Percentiles rank a stretch among this genome's conserved stretches.
Evolutionary conservation across 1,139 yeast genomes (phyloP).

Genomic region (Yamadazyma mexicana): DNA sequence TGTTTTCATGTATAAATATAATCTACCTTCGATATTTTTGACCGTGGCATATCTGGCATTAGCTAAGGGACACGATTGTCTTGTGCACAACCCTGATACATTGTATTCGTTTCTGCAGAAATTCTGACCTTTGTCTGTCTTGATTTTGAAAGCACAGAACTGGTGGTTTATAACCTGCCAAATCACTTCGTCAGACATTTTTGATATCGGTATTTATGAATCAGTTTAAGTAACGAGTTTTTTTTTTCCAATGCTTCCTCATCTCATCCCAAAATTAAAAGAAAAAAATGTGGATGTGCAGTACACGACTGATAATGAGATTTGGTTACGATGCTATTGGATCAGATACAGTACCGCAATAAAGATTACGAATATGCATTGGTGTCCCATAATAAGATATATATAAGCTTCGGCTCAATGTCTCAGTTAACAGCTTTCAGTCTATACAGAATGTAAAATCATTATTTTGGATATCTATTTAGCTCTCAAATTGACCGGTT

Average conservation of each 20-base stretch:
- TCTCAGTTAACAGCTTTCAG: no score
- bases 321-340: slow-evolving; percentile 1
- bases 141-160: slow-evolving; percentile 84
- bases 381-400: no score
- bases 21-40: slow-evolving; percentile 80
- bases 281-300: background rate
- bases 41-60: slow-evolving; percentile 96
- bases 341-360: background rate
- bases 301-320: slow-evolving; percentile 1
- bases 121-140: slow-evolving; percentile 75
- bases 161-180: slow-evolving; percentile 92
- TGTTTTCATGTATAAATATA: slow-evolving; percentile 92
- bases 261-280: slow-evolving; percentile 1
- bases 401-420: no score
- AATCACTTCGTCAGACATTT: slow-evolving; percentile 62
- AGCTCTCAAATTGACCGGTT: slow-evolving; percentile 26
- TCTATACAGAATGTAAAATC: background rate
- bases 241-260: slow-evolving; percentile 4
- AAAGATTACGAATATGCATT: no score
- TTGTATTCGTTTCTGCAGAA: slow-evolving; percentile 88
- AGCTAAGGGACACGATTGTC: slow-evolving; percentile 95
- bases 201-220: background rate
- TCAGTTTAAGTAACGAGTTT: background rate
- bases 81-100: slow-evolving; percentile 85
- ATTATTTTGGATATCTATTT: no score